Evolutionary conservation across 495 filamentous ascomycete genomes (phyloP).

Genomic region (Tuber borchii): DNA sequence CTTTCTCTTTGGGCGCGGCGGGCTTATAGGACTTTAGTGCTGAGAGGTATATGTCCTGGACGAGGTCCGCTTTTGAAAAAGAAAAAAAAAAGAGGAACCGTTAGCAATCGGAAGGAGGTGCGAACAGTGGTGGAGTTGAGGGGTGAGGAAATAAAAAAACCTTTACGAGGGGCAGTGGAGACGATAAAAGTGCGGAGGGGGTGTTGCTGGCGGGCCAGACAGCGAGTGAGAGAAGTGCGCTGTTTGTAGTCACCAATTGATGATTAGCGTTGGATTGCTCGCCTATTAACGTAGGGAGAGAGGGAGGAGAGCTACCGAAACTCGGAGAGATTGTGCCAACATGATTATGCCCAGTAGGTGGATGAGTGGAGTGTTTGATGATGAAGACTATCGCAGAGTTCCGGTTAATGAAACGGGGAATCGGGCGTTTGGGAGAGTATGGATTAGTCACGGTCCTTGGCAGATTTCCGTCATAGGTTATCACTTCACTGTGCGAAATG

Average conservation of each 20-base stretch:
- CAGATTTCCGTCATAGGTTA: background rate
- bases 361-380: slow-evolving; percentile 10
- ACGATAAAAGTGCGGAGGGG: slow-evolving; percentile 74
- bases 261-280: slow-evolving; percentile 25
- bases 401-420: slow-evolving; percentile 20
- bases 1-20: slow-evolving; percentile 69
- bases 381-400: slow-evolving; percentile 9
- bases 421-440: slow-evolving; percentile 17
- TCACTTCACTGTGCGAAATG: background rate
- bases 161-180: slow-evolving; percentile 65
- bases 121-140: slow-evolving; percentile 5
- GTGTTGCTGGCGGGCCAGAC: slow-evolving; percentile 63
- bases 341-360: slow-evolving; percentile 44
- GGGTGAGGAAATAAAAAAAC: slow-evolving; percentile 47
- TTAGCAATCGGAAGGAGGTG: slow-evolving; percentile 30
- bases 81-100: slow-evolving; percentile 8
- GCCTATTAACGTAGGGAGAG: slow-evolving; percentile 24
- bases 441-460: slow-evolving; percentile 19
- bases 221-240: slow-evolving; percentile 73
- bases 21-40: slow-evolving; percentile 93
- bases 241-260: slow-evolving; percentile 43
- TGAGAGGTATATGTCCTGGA: slow-evolving; percentile 93
- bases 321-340: slow-evolving; percentile 61
- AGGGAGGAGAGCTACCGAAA: slow-evolving; percentile 51
- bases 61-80: slow-evolving; percentile 65